Percentiles rank a stretch among this genome's conserved stretches.
Conservation (phyloP, 345 rosid species). For the Tarenaya hassleriana region DNA sequence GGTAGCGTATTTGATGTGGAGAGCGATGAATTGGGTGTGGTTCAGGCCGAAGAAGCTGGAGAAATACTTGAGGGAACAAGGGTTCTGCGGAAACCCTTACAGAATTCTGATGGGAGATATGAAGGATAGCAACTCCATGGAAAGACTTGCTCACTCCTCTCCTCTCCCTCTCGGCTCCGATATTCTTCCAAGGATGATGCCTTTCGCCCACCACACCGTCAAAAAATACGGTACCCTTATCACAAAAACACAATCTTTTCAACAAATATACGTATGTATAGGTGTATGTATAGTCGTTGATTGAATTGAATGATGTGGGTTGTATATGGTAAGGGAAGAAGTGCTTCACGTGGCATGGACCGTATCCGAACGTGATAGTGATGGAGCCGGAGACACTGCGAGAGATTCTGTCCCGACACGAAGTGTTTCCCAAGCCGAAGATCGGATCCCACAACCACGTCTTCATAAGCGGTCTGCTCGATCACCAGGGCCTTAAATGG, state of each 20-base stretch:
- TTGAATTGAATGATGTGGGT: too few species aligned
- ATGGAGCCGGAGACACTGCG: conserved; percentile 19
- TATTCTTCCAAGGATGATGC: conserved; percentile 30
- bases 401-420: conserved; percentile 16
- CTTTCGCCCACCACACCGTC: conserved; percentile 31
- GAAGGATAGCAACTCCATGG: conserved; percentile 29
- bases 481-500: conserved; percentile 32
- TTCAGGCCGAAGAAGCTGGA: conserved; percentile 39
- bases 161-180: conserved; percentile 32
- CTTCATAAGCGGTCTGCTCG: conserved; percentile 22
- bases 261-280: too few species aligned
- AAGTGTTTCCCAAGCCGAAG: conserved; percentile 20
- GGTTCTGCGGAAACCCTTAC: conserved; percentile 41
- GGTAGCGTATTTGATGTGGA: too few species aligned
- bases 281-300: too few species aligned
- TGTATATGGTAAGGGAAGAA: conserved; percentile 25
- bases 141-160: conserved; percentile 27
- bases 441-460: neutral
- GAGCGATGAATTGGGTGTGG: conserved; percentile 48
- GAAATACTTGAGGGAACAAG: conserved; percentile 37
- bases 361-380: conserved; percentile 11
- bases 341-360: conserved; percentile 22
- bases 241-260: neutral
- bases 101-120: conserved; percentile 35
- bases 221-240: conserved; percentile 28